A percentile compares a stretch with the other conserved stretches of the same genome.
Evolutionary conservation across 1,284 basidiomycete species (phyloP).

Genomic region (Irpex sp.): DNA sequence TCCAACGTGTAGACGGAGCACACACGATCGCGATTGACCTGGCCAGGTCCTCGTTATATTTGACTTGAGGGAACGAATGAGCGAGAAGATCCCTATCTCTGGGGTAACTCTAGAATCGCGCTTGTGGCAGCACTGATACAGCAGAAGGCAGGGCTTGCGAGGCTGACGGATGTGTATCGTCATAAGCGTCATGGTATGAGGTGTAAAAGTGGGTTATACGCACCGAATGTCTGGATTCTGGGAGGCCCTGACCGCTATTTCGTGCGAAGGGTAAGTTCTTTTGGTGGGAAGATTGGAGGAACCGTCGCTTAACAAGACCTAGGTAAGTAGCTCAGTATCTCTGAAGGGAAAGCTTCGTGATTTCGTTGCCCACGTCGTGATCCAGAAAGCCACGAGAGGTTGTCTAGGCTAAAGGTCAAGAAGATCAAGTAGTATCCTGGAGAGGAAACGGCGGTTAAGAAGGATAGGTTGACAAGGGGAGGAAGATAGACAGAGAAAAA

Average conservation of each 20-base stretch:
- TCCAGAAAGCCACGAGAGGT: not conserved
- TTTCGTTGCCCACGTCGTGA: not conserved
- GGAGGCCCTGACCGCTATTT: not conserved
- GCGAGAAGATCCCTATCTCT: not conserved
- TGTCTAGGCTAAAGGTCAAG: not conserved
- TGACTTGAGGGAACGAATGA: not conserved
- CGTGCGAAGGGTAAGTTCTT: not conserved
- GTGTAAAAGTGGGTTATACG: not conserved
- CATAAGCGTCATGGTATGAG: not conserved
- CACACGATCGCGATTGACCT: not conserved
- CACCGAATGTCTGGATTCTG: not conserved
- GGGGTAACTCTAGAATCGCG: not conserved
- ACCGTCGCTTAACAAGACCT: not conserved
- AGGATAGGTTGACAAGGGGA: not conserved
- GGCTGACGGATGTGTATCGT: not conserved
- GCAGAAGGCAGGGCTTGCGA: not conserved
- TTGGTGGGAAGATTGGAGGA: not conserved
- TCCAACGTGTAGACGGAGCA: not conserved
- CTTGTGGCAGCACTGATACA: not conserved
- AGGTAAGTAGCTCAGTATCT: not conserved
- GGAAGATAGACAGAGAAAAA: not conserved
- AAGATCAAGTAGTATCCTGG: not conserved
- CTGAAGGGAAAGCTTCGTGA: not conserved
- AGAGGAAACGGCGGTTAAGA: not conserved
- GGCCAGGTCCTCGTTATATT: not conserved